phyloP scores from a whole-genome alignment of 805 yeast species.

The Saturnispora halmiae region DNA sequence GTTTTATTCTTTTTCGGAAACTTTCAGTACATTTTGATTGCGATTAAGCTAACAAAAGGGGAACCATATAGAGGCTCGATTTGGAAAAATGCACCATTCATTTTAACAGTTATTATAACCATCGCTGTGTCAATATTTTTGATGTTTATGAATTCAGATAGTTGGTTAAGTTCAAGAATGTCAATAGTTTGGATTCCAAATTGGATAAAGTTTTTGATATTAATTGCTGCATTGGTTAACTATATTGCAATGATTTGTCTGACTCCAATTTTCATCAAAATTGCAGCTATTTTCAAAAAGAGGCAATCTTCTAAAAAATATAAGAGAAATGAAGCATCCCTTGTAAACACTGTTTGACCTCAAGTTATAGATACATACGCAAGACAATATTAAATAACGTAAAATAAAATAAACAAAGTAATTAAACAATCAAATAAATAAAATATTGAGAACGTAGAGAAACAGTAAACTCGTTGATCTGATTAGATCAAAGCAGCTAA shows the following conservation, averaged over 20 bases:
- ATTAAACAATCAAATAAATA: neutral
- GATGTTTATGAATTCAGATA: conserved; percentile 44
- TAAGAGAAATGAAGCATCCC: neutral
- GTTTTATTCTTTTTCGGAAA: conserved; percentile 71
- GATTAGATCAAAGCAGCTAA: neutral
- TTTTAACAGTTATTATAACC: conserved; percentile 49
- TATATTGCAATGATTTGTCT: conserved; percentile 21
- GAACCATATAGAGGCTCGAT: conserved; percentile 86
- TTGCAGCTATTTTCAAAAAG: conserved; percentile 5
- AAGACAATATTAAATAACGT: neutral
- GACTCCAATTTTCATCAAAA: neutral
- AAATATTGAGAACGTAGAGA: neutral
- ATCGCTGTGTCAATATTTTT: conserved; percentile 40
- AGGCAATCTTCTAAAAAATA: conserved; percentile 6
- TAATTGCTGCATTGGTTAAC: conserved; percentile 40
- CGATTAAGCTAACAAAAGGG: conserved; percentile 80
- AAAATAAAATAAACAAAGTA: neutral
- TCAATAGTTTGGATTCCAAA: conserved; percentile 58
- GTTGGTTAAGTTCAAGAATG: conserved; percentile 57
- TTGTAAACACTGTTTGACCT: neutral
- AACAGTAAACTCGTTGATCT: neutral
- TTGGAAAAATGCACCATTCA: conserved; percentile 58
- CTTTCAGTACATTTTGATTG: conserved; percentile 81
- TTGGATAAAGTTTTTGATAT: conserved; percentile 43
- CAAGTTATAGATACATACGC: neutral